Evolutionary conservation across 2,329 filamentous ascomycete species (phyloP), one percentile per base, ranked within the genome.

Genomic region (Colletotrichum brevisporum): DNA sequence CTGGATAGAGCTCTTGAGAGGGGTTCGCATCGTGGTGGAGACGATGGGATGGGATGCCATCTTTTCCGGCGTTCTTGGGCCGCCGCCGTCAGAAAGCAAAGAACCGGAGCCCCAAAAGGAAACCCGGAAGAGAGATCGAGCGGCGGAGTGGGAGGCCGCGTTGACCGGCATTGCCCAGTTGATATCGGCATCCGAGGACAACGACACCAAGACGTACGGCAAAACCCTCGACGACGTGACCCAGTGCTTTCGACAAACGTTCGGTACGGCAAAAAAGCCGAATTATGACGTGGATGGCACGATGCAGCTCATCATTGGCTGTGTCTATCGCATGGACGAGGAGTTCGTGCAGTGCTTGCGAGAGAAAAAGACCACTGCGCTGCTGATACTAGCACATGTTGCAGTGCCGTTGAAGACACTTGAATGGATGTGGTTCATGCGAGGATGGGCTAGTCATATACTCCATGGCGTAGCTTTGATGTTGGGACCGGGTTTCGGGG

Each of bases 391-490:
- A n/a, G 71, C 64, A 4, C 68, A 73, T 57, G 67, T 71, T 18
- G 70, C 65, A n/a, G 72, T 72, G 8, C 48, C 71, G 5, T 41
- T 74, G 5, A 54, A 58, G 10, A 72, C 67, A 12, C 31, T 72
- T 2, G 65, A 71, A 39, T 54, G 63, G 57, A 54, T 70, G 47
- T 74, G 71, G 72, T 74, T 71, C 50, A 65, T 74, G 39, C 26
- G 67, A 10, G 72, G 70, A 10, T 74, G 72, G 73, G 71, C 69
- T 8, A 31, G 27, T 12, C 72, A 74, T 27, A 57, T 67, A 21
- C 63, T 58, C 18, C 63, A 66, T 6, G 63, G 50, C 16, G 57
- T 61, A 9, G 64, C 64, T 21, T 55, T 63, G n/a, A 53, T 57
- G 41, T 18, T 67, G 24, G 59, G 64, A 0, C 53, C 53, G 8